Evolutionary conservation across 2,329 filamentous ascomycete species (phyloP), one percentile per base, ranked within the genome.

Genomic region (Penicillium sp.): DNA sequence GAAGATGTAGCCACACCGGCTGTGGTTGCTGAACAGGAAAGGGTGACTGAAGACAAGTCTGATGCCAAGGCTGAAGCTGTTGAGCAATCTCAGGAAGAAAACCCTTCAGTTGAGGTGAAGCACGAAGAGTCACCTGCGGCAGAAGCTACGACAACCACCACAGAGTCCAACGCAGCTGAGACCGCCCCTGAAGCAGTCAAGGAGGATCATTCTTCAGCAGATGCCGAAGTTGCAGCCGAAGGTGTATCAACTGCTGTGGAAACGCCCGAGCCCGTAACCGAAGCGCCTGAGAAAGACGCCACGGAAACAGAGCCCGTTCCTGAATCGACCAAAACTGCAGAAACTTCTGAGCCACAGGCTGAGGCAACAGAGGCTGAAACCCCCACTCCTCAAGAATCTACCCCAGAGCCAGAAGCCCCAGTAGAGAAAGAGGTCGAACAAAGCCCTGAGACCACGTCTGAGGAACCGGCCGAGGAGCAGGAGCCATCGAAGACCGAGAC

Each of bases 401-500:
- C 53, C 14, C 35, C 46, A 18, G 53, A 56, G 33, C 21, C 33
- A 18, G 48, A 51, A 35, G 14, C 48, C 20, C 14, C n/a, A 35
- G 5, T 20, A 33, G 49, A 42, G 21, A 11, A 20, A 11, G 47
- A 28, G 6, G 43, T 33, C 23, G 52, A 55, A 24, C n/a, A 26
- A 8, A n/a, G 23, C 11, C 8, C 26, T 33, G 26, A 54, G 12
- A 20, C 8, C 9, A 7, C 20, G 18, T 3, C 51, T 23, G 53
- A 40, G 40, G 8, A 24, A 20, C 16, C 24, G 1, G 47, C 24
- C 11, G 38, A 28, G 49, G 40, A 43, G 20, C 18, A 43, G 59
- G 56, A 12, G 60, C 59, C 38, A 60, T 55, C 3, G 2, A 35
- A 30, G 23, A 26, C 23, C 7, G 38, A 53, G 26, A 43, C 57